Percentiles rank a stretch among this genome's conserved stretches.
Conservation (phyloP, 768 basidiomycete genomes). For the Suillus americanus region DNA sequence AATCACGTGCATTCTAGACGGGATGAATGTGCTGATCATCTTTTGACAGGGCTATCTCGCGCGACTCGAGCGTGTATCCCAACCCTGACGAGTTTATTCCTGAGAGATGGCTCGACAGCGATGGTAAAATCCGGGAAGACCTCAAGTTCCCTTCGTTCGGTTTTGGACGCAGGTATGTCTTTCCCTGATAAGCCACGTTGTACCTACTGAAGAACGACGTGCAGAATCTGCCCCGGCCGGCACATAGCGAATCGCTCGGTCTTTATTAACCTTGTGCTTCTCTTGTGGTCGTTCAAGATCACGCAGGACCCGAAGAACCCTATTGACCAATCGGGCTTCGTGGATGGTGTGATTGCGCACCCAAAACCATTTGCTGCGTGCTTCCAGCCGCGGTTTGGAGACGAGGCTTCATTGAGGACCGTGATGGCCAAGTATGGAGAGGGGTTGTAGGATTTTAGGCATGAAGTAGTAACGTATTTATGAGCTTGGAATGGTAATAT, state of each 20-base stretch:
- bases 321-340: constrained; percentile 62
- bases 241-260: constrained; percentile 62
- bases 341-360: constrained; percentile 62
- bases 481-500: background rate
- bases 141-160: constrained; percentile 55
- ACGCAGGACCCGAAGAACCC: constrained; percentile 48
- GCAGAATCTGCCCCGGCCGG: constrained; percentile 67
- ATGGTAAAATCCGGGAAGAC: constrained; percentile 47
- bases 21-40: background rate
- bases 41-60: constrained; percentile 46
- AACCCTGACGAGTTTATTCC: constrained; percentile 61
- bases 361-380: constrained; percentile 59
- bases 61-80: constrained; percentile 57
- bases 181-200: background rate
- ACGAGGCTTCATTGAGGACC: constrained; percentile 23
- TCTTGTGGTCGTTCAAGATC: constrained; percentile 66
- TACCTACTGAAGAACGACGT: background rate
- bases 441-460: constrained; percentile 10
- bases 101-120: constrained; percentile 49
- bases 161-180: constrained; percentile 44
- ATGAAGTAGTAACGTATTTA: background rate
- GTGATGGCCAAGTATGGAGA: constrained; percentile 27
- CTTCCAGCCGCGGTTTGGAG: constrained; percentile 48
- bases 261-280: constrained; percentile 62
- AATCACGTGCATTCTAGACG: background rate